A percentile compares a stretch with the other conserved stretches of the same genome.
Conservation (phyloP, 2,329 filamentous ascomycete genomes). For the Trichophyton rubrum region DNA sequence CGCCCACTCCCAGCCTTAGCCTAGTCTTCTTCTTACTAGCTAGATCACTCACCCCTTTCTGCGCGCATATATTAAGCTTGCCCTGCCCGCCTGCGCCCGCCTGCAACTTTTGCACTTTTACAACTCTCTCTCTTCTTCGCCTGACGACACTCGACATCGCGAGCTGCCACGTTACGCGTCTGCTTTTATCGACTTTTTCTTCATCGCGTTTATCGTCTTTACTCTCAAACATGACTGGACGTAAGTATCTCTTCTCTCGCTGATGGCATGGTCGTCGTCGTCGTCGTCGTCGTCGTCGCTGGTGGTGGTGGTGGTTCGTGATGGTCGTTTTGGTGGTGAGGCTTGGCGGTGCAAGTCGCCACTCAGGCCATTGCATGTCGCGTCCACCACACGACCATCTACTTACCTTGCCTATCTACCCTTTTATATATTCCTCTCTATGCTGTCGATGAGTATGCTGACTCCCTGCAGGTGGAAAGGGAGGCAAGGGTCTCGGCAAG, state of each 20-base stretch:
- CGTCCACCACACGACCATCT: background rate
- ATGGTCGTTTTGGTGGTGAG: background rate
- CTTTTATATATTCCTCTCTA: background rate
- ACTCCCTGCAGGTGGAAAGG: slow-evolving; percentile 90
- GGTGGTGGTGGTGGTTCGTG: background rate
- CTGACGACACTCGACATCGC: background rate
- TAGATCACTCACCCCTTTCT: background rate
- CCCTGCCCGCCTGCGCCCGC: background rate
- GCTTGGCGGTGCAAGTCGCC: background rate
- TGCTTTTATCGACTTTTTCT: too few relatives aligned
- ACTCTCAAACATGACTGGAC: background rate
- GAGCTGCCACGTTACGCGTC: background rate
- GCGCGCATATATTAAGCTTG: background rate
- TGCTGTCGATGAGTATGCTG: slow-evolving; percentile 45
- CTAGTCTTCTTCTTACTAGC: background rate
- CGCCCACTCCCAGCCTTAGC: too few relatives aligned
- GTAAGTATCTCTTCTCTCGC: background rate
- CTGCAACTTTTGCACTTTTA: background rate
- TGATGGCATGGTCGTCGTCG: background rate
- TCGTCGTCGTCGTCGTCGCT: background rate
- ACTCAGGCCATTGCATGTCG: background rate
- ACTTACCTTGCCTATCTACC: background rate
- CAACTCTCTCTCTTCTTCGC: background rate
- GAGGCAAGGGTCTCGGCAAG: slow-evolving; percentile 96
- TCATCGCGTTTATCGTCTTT: background rate